Evolutionary conservation across 768 basidiomycete species (phyloP).

Genomic region (Phanerochaete carnosa): DNA sequence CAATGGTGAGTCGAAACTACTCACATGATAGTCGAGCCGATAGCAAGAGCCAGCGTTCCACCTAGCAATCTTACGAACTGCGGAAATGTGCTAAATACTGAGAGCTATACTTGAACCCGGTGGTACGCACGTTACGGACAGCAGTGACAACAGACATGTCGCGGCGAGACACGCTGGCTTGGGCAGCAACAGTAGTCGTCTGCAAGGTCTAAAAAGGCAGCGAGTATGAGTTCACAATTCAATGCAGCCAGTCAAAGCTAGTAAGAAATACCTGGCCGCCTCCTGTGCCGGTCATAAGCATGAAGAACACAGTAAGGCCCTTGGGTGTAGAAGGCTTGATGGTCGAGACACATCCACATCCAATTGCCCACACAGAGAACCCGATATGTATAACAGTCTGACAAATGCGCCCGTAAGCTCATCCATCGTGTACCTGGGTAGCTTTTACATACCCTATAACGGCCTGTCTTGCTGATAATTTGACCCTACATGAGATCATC

Average conservation of each 20-base stretch:
- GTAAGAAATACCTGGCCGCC: constrained; percentile 21
- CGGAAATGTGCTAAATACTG: neutral
- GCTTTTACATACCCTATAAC: constrained; percentile 44
- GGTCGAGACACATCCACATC: constrained; percentile 67
- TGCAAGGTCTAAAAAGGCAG: constrained; percentile 43
- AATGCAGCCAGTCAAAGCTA: constrained; percentile 25
- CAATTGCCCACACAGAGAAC: constrained; percentile 67
- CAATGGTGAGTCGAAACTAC: constrained; percentile 7
- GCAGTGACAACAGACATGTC: constrained; percentile 81
- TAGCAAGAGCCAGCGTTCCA: constrained; percentile 63
- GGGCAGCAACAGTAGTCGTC: constrained; percentile 68
- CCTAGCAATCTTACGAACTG: constrained; percentile 70
- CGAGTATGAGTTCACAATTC: constrained; percentile 25
- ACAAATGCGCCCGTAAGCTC: neutral
- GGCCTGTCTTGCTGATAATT: constrained; percentile 60
- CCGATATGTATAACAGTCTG: constrained; percentile 60
- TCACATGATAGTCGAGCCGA: constrained; percentile 57
- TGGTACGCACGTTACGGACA: constrained; percentile 47
- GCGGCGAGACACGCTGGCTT: constrained; percentile 63
- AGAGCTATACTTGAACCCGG: neutral
- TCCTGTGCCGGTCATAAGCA: constrained; percentile 25
- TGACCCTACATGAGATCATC: constrained; percentile 41
- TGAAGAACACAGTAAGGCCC: constrained; percentile 46
- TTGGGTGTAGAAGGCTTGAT: constrained; percentile 46
- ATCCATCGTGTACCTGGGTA: neutral